These are phyloP conservation scores for Monosporascus sp. DNA, from an alignment of 2,329 filamentous ascomycete genomes.

Conservation along the genomic window DNA sequence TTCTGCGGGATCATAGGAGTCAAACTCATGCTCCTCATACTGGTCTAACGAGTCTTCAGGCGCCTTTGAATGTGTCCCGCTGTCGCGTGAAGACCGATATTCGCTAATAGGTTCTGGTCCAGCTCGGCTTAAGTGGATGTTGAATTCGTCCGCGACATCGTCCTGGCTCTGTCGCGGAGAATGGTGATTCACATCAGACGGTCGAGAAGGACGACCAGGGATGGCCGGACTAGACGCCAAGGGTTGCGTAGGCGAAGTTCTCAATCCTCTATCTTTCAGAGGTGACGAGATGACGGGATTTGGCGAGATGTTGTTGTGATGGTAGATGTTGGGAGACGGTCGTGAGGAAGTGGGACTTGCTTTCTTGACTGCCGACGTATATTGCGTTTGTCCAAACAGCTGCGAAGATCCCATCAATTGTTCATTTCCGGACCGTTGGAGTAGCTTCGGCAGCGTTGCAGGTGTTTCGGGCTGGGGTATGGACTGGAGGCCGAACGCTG, in stretches of 20 bases:
- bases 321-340: conserved; percentile 46
- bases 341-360: conserved; percentile 53
- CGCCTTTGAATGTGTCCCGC: conserved; percentile 6
- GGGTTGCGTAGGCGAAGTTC: conserved; percentile 38
- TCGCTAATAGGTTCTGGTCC: conserved; percentile 23
- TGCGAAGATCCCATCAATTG: conserved; percentile 40
- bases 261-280: conserved; percentile 42
- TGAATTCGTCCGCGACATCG: conserved; percentile 2
- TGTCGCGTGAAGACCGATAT: conserved; percentile 18
- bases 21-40: conserved; percentile 16
- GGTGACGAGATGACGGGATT: conserved; percentile 41
- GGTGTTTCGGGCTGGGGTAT: conserved; percentile 44
- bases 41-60: conserved; percentile 12
- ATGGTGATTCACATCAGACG: conserved; percentile 10
- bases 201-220: conserved; percentile 14
- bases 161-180: conserved; percentile 9
- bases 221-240: conserved; percentile 37
- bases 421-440: conserved; percentile 27
- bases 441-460: conserved; percentile 42
- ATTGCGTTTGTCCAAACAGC: conserved; percentile 51
- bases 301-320: conserved; percentile 39
- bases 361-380: conserved; percentile 45
- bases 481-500: conserved; percentile 15
- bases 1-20: conserved; percentile 17
- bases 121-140: conserved; percentile 6